These are phyloP conservation scores for Barnettozyma sucrosica DNA, from an alignment of 805 yeast genomes.

Conservation along the genomic window DNA sequence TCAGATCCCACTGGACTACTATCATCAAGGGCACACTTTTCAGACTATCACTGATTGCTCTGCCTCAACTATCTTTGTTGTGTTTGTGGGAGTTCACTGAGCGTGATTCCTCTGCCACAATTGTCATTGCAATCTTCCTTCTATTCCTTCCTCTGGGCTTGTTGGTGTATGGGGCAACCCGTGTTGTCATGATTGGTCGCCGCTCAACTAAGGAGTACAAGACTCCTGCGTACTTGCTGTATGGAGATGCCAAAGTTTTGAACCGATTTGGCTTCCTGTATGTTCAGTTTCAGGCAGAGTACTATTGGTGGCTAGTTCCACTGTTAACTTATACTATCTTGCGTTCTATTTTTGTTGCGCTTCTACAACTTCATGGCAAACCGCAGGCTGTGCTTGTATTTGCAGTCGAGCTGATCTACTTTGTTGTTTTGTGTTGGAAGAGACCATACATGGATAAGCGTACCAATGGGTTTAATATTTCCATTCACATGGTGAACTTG, in stretches of 20 bases:
- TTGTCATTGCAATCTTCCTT: conserved; percentile 73
- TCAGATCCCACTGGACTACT: conserved; percentile 77
- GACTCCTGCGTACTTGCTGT: conserved; percentile 88
- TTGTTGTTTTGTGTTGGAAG: conserved; percentile 56
- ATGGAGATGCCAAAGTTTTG: conserved; percentile 73
- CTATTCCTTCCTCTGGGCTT: conserved; percentile 53
- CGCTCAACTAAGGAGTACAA: conserved; percentile 66
- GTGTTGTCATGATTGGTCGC: conserved; percentile 71
- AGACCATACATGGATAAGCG: conserved; percentile 94
- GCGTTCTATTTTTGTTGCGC: conserved; percentile 80
- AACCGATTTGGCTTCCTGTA: conserved; percentile 90
- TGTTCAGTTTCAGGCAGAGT: conserved; percentile 83
- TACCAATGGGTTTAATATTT: conserved; percentile 89
- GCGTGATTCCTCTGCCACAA: conserved; percentile 76
- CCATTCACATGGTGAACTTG: conserved; percentile 72
- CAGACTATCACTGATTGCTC: conserved; percentile 75
- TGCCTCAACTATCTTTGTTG: conserved; percentile 78
- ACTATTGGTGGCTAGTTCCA: conserved; percentile 75
- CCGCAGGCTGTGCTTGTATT: conserved; percentile 76
- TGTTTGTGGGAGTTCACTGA: conserved; percentile 87
- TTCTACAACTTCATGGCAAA: conserved; percentile 75
- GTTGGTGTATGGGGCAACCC: conserved; percentile 63
- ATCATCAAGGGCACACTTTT: conserved; percentile 85
- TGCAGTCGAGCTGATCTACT: conserved; percentile 66
- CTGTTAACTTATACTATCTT: conserved; percentile 59